Percentiles rank a stretch among this genome's conserved stretches.
Conservation (phyloP, 2,329 filamentous ascomycete species). For the Cryphonectria radicalis region DNA sequence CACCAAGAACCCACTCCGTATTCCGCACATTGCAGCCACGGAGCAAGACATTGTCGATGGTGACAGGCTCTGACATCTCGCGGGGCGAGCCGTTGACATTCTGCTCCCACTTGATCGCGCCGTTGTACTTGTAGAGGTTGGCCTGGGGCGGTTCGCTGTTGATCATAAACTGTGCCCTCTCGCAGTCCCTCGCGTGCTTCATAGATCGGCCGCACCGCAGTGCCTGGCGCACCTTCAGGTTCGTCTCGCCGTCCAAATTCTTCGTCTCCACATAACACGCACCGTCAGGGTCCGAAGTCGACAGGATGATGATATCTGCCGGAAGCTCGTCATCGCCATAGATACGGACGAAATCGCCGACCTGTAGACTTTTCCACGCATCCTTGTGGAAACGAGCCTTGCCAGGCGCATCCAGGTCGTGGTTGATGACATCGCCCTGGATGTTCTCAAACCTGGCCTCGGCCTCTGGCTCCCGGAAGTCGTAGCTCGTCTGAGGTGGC, state of each 20-base stretch:
- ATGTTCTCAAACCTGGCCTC: conserved; percentile 49
- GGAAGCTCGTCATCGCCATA: conserved; percentile 97
- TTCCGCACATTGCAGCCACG: conserved; percentile 93
- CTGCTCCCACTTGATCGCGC: conserved; percentile 86
- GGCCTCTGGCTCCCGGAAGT: conserved; percentile 40
- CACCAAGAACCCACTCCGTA: conserved; percentile 92
- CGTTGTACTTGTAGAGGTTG: conserved; percentile 95
- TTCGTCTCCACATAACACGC: conserved; percentile 98
- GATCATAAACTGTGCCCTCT: conserved; percentile 82
- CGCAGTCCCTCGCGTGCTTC: conserved; percentile 89
- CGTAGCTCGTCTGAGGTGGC: conserved; percentile 39
- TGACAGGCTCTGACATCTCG: conserved; percentile 89
- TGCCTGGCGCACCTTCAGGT: conserved; percentile 91
- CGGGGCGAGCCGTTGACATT: conserved; percentile 64
- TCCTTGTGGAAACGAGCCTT: conserved; percentile 89
- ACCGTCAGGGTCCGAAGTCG: conserved; percentile 91
- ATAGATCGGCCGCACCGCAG: conserved; percentile 82
- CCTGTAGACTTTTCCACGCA: conserved; percentile 91
- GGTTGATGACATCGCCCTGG: conserved; percentile 71
- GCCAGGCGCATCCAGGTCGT: conserved; percentile 64
- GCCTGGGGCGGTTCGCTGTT: conserved; percentile 91
- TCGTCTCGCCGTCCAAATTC: conserved; percentile 96
- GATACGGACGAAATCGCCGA: conserved; percentile 94
- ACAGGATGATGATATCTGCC: conserved; percentile 88
- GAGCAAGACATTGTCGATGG: conserved; percentile 92